phyloP scores from a whole-genome alignment of 2,329 filamentous ascomycete species.

The Neonectria hederae region DNA sequence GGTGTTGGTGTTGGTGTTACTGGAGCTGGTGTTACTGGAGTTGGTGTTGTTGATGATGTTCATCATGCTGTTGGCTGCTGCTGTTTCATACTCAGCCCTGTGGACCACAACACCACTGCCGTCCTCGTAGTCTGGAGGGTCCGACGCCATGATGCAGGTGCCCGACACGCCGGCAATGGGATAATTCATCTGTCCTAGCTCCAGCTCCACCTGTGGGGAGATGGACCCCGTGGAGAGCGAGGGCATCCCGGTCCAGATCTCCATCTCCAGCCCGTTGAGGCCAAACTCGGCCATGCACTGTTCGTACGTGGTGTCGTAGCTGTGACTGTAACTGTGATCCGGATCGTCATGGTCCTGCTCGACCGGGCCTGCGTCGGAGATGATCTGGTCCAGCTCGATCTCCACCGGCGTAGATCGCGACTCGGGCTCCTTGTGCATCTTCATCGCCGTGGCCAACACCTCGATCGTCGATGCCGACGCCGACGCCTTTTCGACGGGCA shows the following conservation, averaged over 20 bases:
- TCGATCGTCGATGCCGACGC: neutral
- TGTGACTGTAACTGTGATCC: neutral
- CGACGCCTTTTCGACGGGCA: neutral
- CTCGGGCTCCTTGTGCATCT: neutral
- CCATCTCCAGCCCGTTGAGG: neutral
- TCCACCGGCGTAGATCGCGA: neutral
- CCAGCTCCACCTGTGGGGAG: neutral
- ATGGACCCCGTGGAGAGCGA: neutral
- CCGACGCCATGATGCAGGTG: neutral
- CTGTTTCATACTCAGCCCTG: neutral
- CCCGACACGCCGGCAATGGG: neutral
- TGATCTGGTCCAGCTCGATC: neutral
- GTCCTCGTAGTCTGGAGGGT: neutral
- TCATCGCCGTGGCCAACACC: neutral
- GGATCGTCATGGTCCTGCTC: neutral
- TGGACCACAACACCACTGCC: neutral
- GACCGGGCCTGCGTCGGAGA: neutral
- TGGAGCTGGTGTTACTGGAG: neutral
- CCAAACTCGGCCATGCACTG: conserved; percentile 1
- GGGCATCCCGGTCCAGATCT: neutral
- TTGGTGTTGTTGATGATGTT: neutral
- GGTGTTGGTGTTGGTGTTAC: neutral
- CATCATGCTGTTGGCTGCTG: too few relatives aligned
- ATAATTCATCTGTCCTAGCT: neutral
- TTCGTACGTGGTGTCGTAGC: neutral